These are phyloP conservation scores for Tulasnella sp. DNA, from an alignment of 768 basidiomycete genomes.

Conservation along the genomic window DNA sequence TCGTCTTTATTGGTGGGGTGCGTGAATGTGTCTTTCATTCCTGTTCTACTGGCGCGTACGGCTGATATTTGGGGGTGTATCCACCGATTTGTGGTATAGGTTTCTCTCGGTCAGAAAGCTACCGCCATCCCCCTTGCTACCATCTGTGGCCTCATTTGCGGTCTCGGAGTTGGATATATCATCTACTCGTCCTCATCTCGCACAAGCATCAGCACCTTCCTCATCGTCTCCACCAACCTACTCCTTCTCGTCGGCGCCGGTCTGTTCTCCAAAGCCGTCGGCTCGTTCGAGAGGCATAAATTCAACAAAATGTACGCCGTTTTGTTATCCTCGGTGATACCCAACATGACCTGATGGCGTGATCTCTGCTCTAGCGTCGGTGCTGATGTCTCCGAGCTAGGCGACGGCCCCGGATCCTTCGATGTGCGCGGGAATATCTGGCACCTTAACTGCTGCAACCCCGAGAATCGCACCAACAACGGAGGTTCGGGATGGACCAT, in stretches of 20 bases:
- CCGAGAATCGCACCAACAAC: slow-evolving; percentile 38
- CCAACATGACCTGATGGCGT: neutral
- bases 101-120: slow-evolving; percentile 74
- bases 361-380: slow-evolving; percentile 40
- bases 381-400: slow-evolving; percentile 41
- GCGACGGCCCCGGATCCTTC: slow-evolving; percentile 72
- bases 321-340: neutral
- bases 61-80: neutral
- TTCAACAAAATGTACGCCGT: slow-evolving; percentile 43
- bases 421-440: slow-evolving; percentile 74
- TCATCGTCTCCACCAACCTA: slow-evolving; percentile 84
- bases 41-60: no score
- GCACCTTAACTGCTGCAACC: slow-evolving; percentile 75
- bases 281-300: slow-evolving; percentile 56
- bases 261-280: slow-evolving; percentile 71
- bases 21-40: no score
- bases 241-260: slow-evolving; percentile 91
- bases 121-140: slow-evolving; percentile 83
- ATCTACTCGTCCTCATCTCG: slow-evolving; percentile 75
- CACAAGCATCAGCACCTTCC: slow-evolving; percentile 75
- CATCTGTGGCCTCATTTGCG: slow-evolving; percentile 72
- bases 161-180: slow-evolving; percentile 59
- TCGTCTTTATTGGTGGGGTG: slow-evolving; percentile 86
- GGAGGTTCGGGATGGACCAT: slow-evolving; percentile 57
- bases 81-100: slow-evolving; percentile 21